Evolutionary conservation across 2,329 filamentous ascomycete species (phyloP).

Genomic region (Alternaria consortialis): DNA sequence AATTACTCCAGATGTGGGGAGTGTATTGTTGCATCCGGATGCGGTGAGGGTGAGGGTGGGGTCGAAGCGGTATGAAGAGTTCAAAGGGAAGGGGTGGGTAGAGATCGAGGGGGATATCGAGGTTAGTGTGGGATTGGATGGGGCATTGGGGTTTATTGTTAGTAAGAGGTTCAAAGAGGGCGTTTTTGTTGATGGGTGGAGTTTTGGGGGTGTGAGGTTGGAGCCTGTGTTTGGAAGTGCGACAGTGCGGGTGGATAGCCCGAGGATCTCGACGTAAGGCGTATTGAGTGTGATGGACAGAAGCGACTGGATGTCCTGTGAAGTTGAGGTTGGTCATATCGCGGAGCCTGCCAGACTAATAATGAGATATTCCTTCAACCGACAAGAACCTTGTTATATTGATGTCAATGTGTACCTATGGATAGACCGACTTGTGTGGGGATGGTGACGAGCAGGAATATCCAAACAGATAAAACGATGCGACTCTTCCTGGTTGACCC

Average conservation of each 20-base stretch:
- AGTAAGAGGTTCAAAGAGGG: constrained; percentile 47
- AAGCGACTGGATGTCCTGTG: background rate
- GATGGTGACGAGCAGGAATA: background rate
- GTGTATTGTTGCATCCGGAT: constrained; percentile 50
- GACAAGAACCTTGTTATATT: too few relatives aligned
- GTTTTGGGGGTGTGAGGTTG: constrained; percentile 51
- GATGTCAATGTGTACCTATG: too few relatives aligned
- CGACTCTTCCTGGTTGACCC: constrained; percentile 5
- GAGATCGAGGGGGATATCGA: constrained; percentile 51
- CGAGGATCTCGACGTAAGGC: constrained; percentile 11
- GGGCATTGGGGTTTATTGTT: constrained; percentile 49
- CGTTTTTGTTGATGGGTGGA: constrained; percentile 47
- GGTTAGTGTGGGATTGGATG: constrained; percentile 49
- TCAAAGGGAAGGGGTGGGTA: constrained; percentile 46
- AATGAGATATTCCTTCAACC: background rate
- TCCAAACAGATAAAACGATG: background rate
- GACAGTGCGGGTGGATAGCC: constrained; percentile 14
- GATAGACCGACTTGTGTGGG: background rate
- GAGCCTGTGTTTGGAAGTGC: constrained; percentile 45
- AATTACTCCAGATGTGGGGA: constrained; percentile 51
- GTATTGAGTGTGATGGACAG: background rate
- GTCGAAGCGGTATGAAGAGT: constrained; percentile 36
- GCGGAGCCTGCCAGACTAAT: background rate
- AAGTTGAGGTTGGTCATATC: background rate
- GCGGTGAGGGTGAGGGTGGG: constrained; percentile 50